phyloP scores from a whole-genome alignment of 768 basidiomycete genomes.

The Asterophora lycoperdoides region DNA sequence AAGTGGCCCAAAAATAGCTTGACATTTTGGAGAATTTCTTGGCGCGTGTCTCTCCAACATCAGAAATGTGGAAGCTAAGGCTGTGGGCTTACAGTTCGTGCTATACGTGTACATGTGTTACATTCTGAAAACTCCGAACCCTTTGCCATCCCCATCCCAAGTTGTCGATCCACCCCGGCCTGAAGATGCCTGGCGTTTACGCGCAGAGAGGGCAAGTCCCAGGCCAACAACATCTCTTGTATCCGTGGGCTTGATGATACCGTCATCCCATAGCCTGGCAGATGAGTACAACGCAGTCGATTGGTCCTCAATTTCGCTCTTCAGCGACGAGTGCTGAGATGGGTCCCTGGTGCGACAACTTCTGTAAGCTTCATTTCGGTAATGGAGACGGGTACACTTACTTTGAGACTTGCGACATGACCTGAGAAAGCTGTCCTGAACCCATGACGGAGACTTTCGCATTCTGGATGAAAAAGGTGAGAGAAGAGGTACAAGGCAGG shows the following conservation, averaged over 20 bases:
- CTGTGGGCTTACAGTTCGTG: background rate
- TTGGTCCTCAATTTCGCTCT: constrained; percentile 82
- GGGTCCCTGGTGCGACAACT: constrained; percentile 55
- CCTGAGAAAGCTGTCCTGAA: constrained; percentile 85
- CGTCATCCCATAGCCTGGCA: constrained; percentile 93
- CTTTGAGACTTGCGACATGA: constrained; percentile 89
- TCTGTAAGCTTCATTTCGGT: background rate
- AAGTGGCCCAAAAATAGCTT: too few species aligned
- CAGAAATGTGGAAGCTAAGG: too few species aligned
- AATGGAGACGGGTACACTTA: constrained; percentile 23
- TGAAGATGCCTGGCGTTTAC: constrained; percentile 27
- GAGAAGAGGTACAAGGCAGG: constrained; percentile 3
- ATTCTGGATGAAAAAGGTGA: constrained; percentile 44
- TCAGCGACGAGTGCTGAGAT: constrained; percentile 66
- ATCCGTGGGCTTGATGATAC: constrained; percentile 84
- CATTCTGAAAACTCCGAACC: constrained; percentile 93
- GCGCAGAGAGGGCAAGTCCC: constrained; percentile 74
- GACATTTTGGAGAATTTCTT: too few species aligned
- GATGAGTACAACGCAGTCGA: constrained; percentile 86
- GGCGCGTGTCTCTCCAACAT: too few species aligned
- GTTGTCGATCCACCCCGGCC: constrained; percentile 36
- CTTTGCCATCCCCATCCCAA: constrained; percentile 67
- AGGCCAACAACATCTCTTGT: constrained; percentile 87
- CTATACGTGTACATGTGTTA: constrained; percentile 26
- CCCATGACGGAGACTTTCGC: constrained; percentile 97